phyloP scores from a whole-genome alignment of 441 rosid genomes.

The Gossypium davidsonii region DNA sequence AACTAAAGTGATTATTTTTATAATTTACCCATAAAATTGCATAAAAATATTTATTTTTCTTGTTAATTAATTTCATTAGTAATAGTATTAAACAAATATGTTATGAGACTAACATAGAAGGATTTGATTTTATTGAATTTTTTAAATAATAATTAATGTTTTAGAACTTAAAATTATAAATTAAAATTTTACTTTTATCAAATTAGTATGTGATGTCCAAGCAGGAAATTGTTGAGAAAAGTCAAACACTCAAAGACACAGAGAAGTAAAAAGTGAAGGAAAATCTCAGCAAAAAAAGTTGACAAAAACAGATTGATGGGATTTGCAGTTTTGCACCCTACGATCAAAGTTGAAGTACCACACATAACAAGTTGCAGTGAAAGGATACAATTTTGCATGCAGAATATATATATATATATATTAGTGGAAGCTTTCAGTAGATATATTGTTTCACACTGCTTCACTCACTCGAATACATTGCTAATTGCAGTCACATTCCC shows the following conservation, averaged over 20 bases:
- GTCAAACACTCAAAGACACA: neutral
- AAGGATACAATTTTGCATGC: neutral
- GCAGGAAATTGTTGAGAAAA: neutral
- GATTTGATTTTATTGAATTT: too few species aligned
- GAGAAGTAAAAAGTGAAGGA: constrained; percentile 2
- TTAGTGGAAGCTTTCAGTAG: neutral
- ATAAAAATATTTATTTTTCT: too few species aligned
- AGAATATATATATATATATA: neutral
- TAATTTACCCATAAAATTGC: too few species aligned
- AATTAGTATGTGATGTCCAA: too few species aligned
- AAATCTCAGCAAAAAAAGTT: neutral
- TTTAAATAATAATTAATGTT: too few species aligned
- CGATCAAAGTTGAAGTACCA: neutral
- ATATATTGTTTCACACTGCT: neutral
- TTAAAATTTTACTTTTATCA: too few species aligned
- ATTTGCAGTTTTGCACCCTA: neutral
- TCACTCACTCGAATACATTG: neutral
- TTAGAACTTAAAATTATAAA: too few species aligned
- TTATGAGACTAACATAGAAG: too few species aligned
- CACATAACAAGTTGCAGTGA: neutral
- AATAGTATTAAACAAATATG: too few species aligned
- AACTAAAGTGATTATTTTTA: too few species aligned
- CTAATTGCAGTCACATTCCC: constrained; percentile 30
- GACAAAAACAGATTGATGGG: neutral
- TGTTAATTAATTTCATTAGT: too few species aligned